phyloP scores from a whole-genome alignment of 306 rosid genomes.

The Hippophae gyantsensis region DNA sequence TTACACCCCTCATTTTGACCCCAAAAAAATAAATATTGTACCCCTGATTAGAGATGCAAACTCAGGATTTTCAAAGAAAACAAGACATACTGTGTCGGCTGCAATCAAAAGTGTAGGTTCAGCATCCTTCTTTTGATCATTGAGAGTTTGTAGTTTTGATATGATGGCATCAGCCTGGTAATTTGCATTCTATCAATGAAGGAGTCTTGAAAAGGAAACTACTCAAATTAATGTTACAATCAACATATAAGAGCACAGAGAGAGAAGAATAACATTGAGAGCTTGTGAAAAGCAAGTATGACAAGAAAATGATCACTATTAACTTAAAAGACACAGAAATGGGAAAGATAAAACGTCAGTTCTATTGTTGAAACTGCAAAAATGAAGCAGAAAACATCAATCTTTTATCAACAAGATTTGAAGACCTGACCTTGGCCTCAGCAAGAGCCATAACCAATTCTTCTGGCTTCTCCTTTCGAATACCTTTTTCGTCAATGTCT shows the following conservation, averaged over 20 bases:
- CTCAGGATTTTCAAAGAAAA: constrained; percentile 9
- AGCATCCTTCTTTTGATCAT: constrained; percentile 40
- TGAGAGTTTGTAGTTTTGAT: constrained; percentile 45
- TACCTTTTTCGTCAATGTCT: constrained; percentile 85
- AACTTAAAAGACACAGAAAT: neutral
- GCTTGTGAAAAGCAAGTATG: neutral
- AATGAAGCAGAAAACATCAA: constrained; percentile 1
- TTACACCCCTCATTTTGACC: too few relatives aligned
- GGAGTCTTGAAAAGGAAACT: constrained; percentile 14
- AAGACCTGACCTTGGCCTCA: constrained; percentile 66
- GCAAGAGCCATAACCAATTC: constrained; percentile 89
- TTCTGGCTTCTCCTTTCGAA: constrained; percentile 73
- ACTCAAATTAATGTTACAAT: constrained; percentile 1
- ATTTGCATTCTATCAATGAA: constrained; percentile 27
- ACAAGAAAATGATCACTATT: neutral
- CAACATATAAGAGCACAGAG: neutral
- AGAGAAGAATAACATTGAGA: neutral
- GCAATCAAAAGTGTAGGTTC: constrained; percentile 70
- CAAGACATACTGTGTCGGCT: constrained; percentile 75
- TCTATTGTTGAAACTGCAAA: neutral
- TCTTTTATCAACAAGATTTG: neutral
- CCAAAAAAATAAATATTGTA: neutral
- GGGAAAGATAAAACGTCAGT: neutral
- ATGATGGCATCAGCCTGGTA: constrained; percentile 85
- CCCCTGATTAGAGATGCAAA: neutral